Base-by-base conservation (phyloP, 1,139 yeast genomes). In the Blastobotrys serpentis region DNA sequence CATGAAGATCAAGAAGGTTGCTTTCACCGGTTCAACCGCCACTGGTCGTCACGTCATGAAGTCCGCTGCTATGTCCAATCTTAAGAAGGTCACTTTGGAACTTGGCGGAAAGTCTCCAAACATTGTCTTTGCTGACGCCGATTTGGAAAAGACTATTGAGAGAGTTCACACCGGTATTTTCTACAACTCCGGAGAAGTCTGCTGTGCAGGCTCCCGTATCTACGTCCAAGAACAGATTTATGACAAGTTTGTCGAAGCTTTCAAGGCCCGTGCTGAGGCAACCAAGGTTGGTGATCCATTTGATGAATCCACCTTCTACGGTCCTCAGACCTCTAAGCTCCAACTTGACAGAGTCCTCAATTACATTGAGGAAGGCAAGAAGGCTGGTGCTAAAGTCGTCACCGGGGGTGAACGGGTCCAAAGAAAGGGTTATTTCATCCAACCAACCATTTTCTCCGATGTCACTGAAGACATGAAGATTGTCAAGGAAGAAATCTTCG, bases 21-120 rank as follows among this genome's bases (percentile, higher is more conserved):
- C 95, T 19, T 86, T 86, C 71, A 86, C 95, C 45, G 95, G 95
- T 60, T 85, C 94, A 25, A 86, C 95, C 51, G 84, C 82, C 50
- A 82, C 86, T 57, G 94, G 94, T 65, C 81, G 84, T 63, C 73
- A 72, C 61, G 81, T 85, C 59, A 78, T 84, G 85, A 76, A 74
- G 64, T 76, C 81, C 58, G 85, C 88, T 60, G 85, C 89, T 43
- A 26, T 30, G 34, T 76, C 85, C 37, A 80, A 80, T 69, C 73
- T 83, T 68, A 84, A 84, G 75, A 84, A 84, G 73, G 84, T 83
- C 48, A 83, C 90, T 37, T 76, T 84, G 63, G 90, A 84, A 72
- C 79, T 84, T 62, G 90, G 90, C 63, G 90, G 90, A 65, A 84
- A 84, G 71, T 83, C 89, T 48, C 88, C 90, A 65, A 81, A 83